These are phyloP conservation scores for Yamadazyma olivae DNA, from an alignment of 805 yeast genomes.

Conservation along the genomic window DNA sequence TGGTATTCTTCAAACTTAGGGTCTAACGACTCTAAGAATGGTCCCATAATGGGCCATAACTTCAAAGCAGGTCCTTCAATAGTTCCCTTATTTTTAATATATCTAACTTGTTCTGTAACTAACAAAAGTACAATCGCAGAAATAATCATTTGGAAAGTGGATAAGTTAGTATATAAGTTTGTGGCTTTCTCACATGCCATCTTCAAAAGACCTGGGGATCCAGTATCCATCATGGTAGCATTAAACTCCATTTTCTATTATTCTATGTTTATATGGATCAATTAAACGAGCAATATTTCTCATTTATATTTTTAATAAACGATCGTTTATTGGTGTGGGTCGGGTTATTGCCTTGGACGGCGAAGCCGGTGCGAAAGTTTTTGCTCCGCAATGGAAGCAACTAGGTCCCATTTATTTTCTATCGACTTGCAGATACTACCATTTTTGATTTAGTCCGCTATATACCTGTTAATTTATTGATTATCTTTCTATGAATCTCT, in stretches of 20 bases:
- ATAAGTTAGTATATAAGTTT: background rate
- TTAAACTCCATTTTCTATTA: slow-evolving; percentile 3
- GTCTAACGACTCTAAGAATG: slow-evolving; percentile 88
- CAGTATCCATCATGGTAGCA: background rate
- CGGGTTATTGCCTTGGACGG: no score
- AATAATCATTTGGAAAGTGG: slow-evolving; percentile 41
- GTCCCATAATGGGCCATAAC: slow-evolving; percentile 94
- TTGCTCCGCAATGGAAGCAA: no score
- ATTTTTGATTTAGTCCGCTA: no score
- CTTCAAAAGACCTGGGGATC: background rate
- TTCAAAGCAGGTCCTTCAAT: slow-evolving; percentile 90
- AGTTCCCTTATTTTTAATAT: slow-evolving; percentile 75
- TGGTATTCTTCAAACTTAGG: slow-evolving; percentile 93
- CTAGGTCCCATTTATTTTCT: no score
- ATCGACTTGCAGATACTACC: no score
- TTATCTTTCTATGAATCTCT: no score
- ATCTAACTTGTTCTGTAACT: slow-evolving; percentile 72
- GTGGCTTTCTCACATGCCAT: background rate
- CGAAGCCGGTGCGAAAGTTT: no score
- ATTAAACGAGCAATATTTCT: no score
- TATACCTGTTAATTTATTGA: no score
- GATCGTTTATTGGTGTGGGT: no score
- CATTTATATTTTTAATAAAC: no score
- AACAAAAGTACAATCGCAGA: slow-evolving; percentile 47
- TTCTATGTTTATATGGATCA: no score